phyloP scores from a whole-genome alignment of 768 basidiomycete genomes.

The Phlebiopsis gigantea region DNA sequence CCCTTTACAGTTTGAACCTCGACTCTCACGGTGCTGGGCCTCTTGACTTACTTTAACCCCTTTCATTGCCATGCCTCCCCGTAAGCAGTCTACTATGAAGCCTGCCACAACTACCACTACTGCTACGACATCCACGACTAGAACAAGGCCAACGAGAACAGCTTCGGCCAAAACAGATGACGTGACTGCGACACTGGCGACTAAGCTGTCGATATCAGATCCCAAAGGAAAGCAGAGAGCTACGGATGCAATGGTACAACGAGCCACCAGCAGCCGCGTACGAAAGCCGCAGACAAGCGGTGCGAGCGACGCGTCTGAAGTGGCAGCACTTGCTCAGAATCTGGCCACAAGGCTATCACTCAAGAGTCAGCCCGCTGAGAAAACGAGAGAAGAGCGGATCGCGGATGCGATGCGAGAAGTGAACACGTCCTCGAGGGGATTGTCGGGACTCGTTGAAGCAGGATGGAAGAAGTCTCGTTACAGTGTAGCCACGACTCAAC shows the following conservation, averaged over 20 bases:
- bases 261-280: not conserved
- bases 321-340: not conserved
- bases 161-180: slow-evolving; percentile 16
- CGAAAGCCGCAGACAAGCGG: not conserved
- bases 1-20: not conserved
- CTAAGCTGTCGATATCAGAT: slow-evolving; percentile 22
- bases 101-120: not conserved
- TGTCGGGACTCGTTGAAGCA: slow-evolving; percentile 47
- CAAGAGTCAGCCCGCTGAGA: not conserved
- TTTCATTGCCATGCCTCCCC: not conserved
- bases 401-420: slow-evolving; percentile 55
- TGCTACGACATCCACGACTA: not conserved
- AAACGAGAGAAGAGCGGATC: slow-evolving; percentile 31
- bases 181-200: slow-evolving; percentile 20
- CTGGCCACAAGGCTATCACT: not conserved
- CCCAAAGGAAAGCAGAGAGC: slow-evolving; percentile 11
- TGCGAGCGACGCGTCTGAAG: slow-evolving; percentile 6
- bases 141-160: not conserved
- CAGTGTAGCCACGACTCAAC: not conserved
- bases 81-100: not conserved
- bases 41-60: not conserved
- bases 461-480: slow-evolving; percentile 47
- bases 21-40: not conserved
- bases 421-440: slow-evolving; percentile 54
- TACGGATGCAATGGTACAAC: not conserved